Base-by-base conservation (phyloP, 2,329 filamentous ascomycete genomes). In the Fusarium clavum region DNA sequence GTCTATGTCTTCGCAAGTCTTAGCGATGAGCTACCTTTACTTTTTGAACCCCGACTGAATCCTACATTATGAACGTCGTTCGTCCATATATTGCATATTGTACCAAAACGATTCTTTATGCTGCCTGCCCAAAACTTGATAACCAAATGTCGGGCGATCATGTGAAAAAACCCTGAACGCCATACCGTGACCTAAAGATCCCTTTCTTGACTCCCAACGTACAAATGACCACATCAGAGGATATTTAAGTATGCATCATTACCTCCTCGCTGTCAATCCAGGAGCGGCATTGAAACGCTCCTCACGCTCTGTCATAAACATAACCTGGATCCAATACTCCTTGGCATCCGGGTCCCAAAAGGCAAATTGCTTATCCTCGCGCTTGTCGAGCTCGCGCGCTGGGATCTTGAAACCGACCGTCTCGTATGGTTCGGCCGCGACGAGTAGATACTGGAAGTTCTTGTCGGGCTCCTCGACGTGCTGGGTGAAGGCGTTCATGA, bases 401-500 rank as follows among this genome's bases (percentile, higher is more conserved):
- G 97, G 96, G 58, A 99, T 85, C 86, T 99, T 99, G 81, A 99
- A 98, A 7, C 89, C 93, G 79, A 95, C 97, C 4, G 94, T 98
- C 88, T 99, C 95, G 83, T 99, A 99, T 13, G 96, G 96, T 84
- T 99, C 96, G 13, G 95, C 96, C 1, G 96, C 95, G 13, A 99
- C 92, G 54, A 98, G 86, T 73, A 99, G 85, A 79, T 98, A 99
- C 86, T 99, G 96, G 78, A 91, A 98, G 74, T 90, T 91, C 83
- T 96, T 94, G 81, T 99, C 95, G 13, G 94, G 93, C 66, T 98
- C 94, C 81, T 99, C 96, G 56, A 98, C 86, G 80, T 92, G 94
- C 87, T 99, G 96, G 81, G 97, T 94, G 79, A 94, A 99, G 16
- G 96, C 95, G 79, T 94, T 97, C 94, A 98, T 98, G 81, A 99